phyloP scores from a whole-genome alignment of 2,329 filamentous ascomycete species.

The Alternaria infectoria region DNA sequence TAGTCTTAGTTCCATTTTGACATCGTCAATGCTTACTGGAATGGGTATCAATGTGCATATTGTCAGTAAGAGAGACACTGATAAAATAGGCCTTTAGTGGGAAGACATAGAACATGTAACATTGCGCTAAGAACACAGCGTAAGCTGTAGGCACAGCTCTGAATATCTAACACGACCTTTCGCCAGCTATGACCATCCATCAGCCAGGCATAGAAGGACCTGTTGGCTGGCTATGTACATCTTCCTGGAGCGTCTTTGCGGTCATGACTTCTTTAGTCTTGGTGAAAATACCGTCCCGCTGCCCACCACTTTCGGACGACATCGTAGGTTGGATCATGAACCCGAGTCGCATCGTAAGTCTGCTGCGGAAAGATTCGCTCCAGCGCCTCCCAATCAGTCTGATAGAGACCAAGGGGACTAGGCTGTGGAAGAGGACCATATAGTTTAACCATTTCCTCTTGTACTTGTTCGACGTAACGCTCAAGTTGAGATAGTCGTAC shows the following conservation, averaged over 20 bases:
- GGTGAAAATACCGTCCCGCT: background rate
- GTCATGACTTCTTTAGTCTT: background rate
- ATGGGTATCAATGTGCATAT: background rate
- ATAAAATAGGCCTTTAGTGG: background rate
- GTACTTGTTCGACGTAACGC: background rate
- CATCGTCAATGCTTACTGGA: background rate
- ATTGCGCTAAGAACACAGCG: background rate
- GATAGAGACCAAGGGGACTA: background rate
- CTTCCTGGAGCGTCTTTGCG: background rate
- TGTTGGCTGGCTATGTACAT: background rate
- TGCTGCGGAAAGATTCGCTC: background rate
- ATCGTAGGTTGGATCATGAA: background rate
- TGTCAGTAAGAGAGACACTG: background rate
- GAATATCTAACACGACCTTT: background rate
- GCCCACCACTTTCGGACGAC: background rate
- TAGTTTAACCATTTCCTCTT: background rate
- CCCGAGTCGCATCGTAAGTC: background rate
- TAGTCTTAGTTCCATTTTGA: background rate
- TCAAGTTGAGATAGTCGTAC: background rate
- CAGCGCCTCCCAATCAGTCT: background rate
- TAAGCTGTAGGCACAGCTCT: background rate
- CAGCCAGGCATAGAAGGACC: background rate
- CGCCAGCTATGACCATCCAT: background rate
- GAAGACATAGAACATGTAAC: background rate
- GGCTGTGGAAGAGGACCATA: background rate